Percentiles rank a stretch among this genome's conserved stretches.
Conservation (phyloP, 202 grass and related monocot genomes). For the Brachypodium distachyon region DNA sequence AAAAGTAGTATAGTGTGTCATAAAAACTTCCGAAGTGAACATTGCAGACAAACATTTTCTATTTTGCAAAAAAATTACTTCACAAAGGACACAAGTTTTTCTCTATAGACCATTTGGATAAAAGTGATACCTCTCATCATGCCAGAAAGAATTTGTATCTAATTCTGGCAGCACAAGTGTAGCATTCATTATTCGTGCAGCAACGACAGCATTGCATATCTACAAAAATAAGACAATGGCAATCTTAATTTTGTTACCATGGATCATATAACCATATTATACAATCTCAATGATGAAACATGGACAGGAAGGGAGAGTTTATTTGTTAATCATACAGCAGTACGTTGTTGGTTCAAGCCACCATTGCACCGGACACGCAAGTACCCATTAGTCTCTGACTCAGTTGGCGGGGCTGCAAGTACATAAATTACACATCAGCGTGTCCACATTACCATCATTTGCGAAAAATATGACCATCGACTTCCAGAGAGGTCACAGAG, state of each 20-base stretch:
- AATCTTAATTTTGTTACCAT: constrained; percentile 12
- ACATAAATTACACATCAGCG: constrained; percentile 18
- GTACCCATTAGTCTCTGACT: constrained; percentile 79
- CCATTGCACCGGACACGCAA: constrained; percentile 96
- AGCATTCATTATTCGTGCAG: constrained; percentile 96
- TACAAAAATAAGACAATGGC: constrained; percentile 20
- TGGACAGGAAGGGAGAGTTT: neutral
- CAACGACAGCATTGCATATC: constrained; percentile 98
- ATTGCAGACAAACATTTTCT: neutral
- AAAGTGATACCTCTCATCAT: constrained; percentile 66
- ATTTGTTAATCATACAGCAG: constrained; percentile 53
- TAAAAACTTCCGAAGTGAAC: neutral
- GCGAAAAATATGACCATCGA: neutral
- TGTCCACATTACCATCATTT: constrained; percentile 9
- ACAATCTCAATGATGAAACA: neutral
- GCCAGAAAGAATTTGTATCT: constrained; percentile 96
- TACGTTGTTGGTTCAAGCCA: constrained; percentile 98
- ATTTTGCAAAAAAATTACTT: neutral
- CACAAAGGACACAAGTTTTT: neutral
- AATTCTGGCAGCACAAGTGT: constrained; percentile 85
- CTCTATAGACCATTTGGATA: neutral
- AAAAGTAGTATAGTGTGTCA: neutral
- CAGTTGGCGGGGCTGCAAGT: constrained; percentile 68
- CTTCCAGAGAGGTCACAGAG: constrained; percentile 7
- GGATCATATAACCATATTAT: neutral